Evolutionary conservation across 2,329 filamentous ascomycete species (phyloP), one percentile per base, ranked within the genome.

Genomic region (Gnomoniopsis sp.): DNA sequence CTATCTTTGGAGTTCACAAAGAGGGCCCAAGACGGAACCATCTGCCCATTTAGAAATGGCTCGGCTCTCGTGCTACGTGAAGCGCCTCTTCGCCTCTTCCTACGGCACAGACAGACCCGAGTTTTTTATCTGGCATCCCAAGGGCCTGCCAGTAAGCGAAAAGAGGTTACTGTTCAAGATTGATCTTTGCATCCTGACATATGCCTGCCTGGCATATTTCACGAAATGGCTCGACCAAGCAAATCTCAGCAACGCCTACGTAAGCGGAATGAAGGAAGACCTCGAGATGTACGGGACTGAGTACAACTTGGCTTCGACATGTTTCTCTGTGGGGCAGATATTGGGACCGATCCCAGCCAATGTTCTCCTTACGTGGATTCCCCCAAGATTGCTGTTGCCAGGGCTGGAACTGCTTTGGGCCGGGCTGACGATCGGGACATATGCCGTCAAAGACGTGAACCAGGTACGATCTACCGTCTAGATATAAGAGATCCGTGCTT

Each of bases 231-330:
- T 70, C 12, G 68, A 70, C 49, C 65, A 64, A 56, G 61, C 61
- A 12, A 68, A 64, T 49, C 62, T 75, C 3, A 70, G 70, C 44
- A 79, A 79, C 65, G 77, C 77, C 6, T 79, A 79, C 63, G 77
- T 80, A 11, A 76, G 74, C 14, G 78, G 77, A 3, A 78, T 79
- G 72, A 74, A 73, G 53, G 75, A 79, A 51, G 77, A 80, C 22
- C 68, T 80, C 19, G 77, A 38, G 44, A 60, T 62, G 60, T 58
- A 52, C 44, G 63, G 62, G 6, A 65, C 58, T n/a, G 49, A 65
- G 44, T 64, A 59, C 33, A 65, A 65, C 47, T 23, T 64, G 43
- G 62, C 62, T 12, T 23, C 51, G 22, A 65, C 60, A 8, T 64
- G 58, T 47, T 65, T 64, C 46, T 49, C 43, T 4, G 44, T 65